Base-by-base conservation (phyloP, 805 yeast species). In the Metschnikowia arizonensis region DNA sequence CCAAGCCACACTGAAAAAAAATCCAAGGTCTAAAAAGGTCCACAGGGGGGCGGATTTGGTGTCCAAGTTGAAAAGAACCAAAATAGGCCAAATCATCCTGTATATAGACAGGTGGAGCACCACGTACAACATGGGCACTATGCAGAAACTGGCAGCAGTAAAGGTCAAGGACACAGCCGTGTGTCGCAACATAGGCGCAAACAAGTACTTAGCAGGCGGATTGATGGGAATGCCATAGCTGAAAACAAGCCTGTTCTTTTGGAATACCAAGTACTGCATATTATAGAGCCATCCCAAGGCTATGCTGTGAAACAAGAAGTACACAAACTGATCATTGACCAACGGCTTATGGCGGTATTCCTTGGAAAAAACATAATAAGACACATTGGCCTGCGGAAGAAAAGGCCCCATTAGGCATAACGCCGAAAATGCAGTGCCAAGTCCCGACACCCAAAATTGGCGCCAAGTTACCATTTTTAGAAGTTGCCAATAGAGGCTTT, bases 201-300 rank as follows among this genome's bases (percentile, higher is more conserved):
- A 58, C 26, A 69, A 55, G 4, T 56, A 58, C 2, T 53, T 52
- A 29, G 70, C 62, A 2, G 81, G 82, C 11, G 65, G 69, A 3
- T 58, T 52, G 45, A 73, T 64, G 37, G 62, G 63, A 10, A 67
- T 62, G 19, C 59, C 58, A 46, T 68, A 68, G 37, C 62, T 56
- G 60, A 83, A 76, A 1, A 63, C 58, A 33, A 85, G 63, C 47
- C 78, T 71, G 59, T 81, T 81, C 49, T 79, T 66, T 57, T 82
- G 84, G 46, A 78, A 72, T 0, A 76, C 53, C 11, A 77, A 53
- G 56, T 77, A 83, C 48, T 77, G 81, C 1, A 69, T 40, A 6
- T 81, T 55, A 59, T 83, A 85, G 6, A 70, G 29, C 0, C 69
- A 26, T 0, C 80, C 76, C 6, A 73, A 55, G 21, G 68, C 59